These are phyloP conservation scores for Cyphellophora attinorum DNA, from an alignment of 2,329 filamentous ascomycete species.

Conservation along the genomic window DNA sequence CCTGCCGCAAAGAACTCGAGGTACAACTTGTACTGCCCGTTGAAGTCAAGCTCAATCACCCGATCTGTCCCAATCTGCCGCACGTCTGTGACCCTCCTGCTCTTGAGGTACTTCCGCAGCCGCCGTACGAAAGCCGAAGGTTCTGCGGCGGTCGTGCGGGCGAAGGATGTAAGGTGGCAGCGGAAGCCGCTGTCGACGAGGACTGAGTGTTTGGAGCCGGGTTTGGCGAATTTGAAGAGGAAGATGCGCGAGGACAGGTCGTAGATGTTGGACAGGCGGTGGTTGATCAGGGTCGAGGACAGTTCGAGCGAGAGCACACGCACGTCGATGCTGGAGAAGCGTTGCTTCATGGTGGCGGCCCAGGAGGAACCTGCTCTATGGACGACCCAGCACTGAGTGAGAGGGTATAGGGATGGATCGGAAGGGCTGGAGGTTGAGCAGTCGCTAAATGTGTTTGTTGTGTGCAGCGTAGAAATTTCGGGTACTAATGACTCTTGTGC, in stretches of 20 bases:
- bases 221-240: constrained; percentile 88
- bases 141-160: constrained; percentile 71
- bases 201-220: constrained; percentile 78
- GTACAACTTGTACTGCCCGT: constrained; percentile 75
- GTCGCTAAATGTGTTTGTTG: too few species aligned
- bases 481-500: too few species aligned
- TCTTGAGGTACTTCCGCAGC: constrained; percentile 80
- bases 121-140: constrained; percentile 79
- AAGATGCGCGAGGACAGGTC: constrained; percentile 85
- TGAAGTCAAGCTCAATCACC: constrained; percentile 86
- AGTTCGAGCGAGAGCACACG: constrained; percentile 94
- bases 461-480: too few species aligned
- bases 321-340: constrained; percentile 49
- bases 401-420: too few species aligned
- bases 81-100: constrained; percentile 70
- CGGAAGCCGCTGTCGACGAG: constrained; percentile 93
- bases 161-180: constrained; percentile 86
- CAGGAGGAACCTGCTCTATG: too few species aligned
- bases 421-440: too few species aligned
- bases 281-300: constrained; percentile 59
- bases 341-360: constrained; percentile 50
- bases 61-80: constrained; percentile 85
- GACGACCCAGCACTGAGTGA: too few species aligned
- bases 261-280: constrained; percentile 89
- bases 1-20: constrained; percentile 95